A percentile compares a stretch with the other conserved stretches of the same genome.
phyloP scores from a whole-genome alignment of 2,329 filamentous ascomycete genomes.

The Parastagonospora avenae region DNA sequence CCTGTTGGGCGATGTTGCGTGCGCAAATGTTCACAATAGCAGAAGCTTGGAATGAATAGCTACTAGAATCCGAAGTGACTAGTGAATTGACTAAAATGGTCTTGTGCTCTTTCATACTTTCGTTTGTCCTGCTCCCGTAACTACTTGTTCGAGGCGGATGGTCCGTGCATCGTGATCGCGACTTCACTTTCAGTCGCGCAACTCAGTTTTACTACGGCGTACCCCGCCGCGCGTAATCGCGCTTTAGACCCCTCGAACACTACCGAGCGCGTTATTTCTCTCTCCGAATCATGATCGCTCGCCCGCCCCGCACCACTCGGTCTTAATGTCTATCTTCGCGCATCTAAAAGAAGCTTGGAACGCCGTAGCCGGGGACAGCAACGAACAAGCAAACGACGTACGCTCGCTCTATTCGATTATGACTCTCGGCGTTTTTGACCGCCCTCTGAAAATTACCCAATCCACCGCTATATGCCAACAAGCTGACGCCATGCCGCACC shows the following conservation, averaged over 20 bases:
- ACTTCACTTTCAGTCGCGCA: constrained; percentile 6
- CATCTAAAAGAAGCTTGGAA: not conserved
- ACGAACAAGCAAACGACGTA: constrained; percentile 11
- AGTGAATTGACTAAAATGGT: no score
- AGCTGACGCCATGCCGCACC: constrained; percentile 23
- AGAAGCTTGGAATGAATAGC: no score
- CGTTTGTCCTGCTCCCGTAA: not conserved
- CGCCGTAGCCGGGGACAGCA: not conserved
- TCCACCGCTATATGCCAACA: not conserved
- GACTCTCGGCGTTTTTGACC: not conserved
- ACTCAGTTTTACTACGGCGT: constrained; percentile 19
- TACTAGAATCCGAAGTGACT: no score
- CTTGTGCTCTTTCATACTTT: no score
- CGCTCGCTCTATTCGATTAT: not conserved
- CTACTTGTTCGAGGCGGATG: constrained; percentile 8
- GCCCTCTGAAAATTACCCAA: not conserved
- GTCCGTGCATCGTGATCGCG: constrained; percentile 4
- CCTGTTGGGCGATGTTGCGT: no score
- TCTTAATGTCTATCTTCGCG: not conserved
- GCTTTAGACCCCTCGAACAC: constrained; percentile 1
- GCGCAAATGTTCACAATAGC: no score
- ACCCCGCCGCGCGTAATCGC: constrained; percentile 17
- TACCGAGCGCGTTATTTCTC: not conserved
- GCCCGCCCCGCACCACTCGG: constrained; percentile 8
- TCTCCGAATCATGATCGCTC: constrained; percentile 7